Evolutionary conservation across 441 rosid genomes (phyloP), one percentile per base, ranked within the genome.

Genomic region (Mallotus repandus): DNA sequence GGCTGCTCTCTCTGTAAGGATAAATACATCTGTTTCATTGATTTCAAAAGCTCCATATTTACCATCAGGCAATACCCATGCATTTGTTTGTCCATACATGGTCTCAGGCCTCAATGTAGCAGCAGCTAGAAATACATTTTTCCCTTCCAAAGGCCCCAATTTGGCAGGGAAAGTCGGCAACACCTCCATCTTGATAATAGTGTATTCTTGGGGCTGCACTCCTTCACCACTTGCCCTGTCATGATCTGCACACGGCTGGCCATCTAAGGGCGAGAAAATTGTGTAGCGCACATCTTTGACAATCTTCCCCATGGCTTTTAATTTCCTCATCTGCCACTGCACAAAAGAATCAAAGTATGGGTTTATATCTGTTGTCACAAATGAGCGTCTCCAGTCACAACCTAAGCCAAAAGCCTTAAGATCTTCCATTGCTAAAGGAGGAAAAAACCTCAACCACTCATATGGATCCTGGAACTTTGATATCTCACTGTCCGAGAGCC

Each of bases 21-120:
- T 81, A 65, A 89, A 88, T 6, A 93, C 91, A 64, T 93, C 97
- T 4, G 87, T 90, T 66, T 91, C 98, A 70, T 78, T 93, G 68
- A 95, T 87, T 63, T 93, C 99, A 79, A 84, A 95, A 61, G 99
- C 99, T 77, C 98, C 99, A 75, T 95, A 95, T 73, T 89, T 84
- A 58, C 98, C 99, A 80, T 95, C 95, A 54, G 97, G 97, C 71
- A 93, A 78, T 15, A 93, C 97, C 99, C 99, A 95, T 29, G 96
- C 97, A 72, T 95, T 95, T 56, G 99, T 95, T 77, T 91, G 98
- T 59, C 98, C 99, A 29, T 89, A 95, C 98, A 95, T 89, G 41
- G 98, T 95, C 88, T 95, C 97, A 1, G 99, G 99, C 79, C 98
- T 93, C 89, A 93, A 60, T 7, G 99, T 93, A 64, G 95, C 98